Evolutionary conservation across 1,284 basidiomycete species (phyloP).

Genomic region (Polyporus tsugae): DNA sequence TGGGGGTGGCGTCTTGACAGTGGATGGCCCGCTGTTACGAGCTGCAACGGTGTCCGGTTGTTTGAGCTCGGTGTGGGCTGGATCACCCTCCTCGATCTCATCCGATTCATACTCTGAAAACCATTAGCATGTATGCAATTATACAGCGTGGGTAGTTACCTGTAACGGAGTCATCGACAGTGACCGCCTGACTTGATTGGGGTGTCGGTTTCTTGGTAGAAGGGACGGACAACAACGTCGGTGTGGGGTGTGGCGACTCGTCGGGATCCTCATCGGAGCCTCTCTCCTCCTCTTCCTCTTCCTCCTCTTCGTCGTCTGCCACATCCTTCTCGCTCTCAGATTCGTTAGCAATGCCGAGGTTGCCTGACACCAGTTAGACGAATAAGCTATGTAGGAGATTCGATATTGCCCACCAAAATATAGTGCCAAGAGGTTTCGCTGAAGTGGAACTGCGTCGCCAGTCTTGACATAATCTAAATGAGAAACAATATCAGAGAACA

Average conservation of each 20-base stretch:
- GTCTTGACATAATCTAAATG: neutral
- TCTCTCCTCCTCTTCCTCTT: conserved; percentile 30
- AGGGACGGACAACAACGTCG: conserved; percentile 17
- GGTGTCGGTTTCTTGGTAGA: conserved; percentile 7
- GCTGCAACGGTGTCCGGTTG: neutral
- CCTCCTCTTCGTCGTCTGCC: conserved; percentile 26
- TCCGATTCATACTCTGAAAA: conserved; percentile 24
- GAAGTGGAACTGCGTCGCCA: conserved; percentile 11
- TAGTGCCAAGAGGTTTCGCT: conserved; percentile 33
- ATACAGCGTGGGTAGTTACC: neutral
- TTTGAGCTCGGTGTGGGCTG: conserved; percentile 14
- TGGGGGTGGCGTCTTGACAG: conserved; percentile 19
- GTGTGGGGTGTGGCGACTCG: neutral
- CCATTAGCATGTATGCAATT: neutral
- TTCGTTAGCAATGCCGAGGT: conserved; percentile 29
- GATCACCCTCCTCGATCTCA: neutral
- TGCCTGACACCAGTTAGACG: conserved; percentile 13
- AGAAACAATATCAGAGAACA: too few species aligned
- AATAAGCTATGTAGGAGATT: too few species aligned
- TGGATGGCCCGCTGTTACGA: neutral
- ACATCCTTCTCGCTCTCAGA: conserved; percentile 35
- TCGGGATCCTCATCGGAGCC: conserved; percentile 19
- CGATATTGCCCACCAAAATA: conserved; percentile 32
- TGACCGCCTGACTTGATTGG: neutral
- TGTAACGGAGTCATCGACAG: conserved; percentile 28